Base-by-base conservation (phyloP, 805 yeast species). In the Yamadazyma nakazawae region DNA sequence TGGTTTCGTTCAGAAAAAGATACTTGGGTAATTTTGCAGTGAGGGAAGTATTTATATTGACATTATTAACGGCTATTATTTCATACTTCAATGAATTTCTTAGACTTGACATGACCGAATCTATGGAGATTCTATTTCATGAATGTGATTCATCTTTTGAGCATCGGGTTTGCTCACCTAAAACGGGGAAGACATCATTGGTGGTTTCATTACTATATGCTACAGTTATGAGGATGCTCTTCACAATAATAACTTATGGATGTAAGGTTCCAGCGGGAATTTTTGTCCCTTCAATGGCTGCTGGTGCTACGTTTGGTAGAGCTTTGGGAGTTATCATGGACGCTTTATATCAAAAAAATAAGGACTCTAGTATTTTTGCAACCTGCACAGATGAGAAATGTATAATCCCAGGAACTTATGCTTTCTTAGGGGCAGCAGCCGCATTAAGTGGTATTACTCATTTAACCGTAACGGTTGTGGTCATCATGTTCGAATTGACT, bases 181-280 rank as follows among this genome's bases (percentile, higher is more conserved):
- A 54, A 14, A 50, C 50, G 6, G 58, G 58, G 8, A 66, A 64
- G 25, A 54, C 69, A 3, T 57, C 55, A 9, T 64, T 80, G 2
- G 56, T 87, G 3, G 52, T 74, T 1, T 76, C 91, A 0, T 72
- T 94, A 17, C 45, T 77, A 0, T 70, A 79, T 43, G 97, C 97
- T 0, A 85, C 96, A 0, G 52, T 81, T 0, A 66, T 88, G 4
- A 74, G 99, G 46, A 80, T 84, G 69, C 52, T 75, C 0, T 73
- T 94, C 42, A 88, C 94, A 24, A 78, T 90, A 24, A 73, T 94
- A 13, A 85, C 98, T 0, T 94, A 95, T 62, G 97, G 97, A 2
- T 83, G 90, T 51, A 89, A 85, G 64, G 91, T 92, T 0, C 99
- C 99, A 0, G 96, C 97, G n/a, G 99, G 99, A 13, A 88, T 92